Conservation (phyloP, 192 early-diverging fungal genomes). For the Spizellomyces sp. region DNA sequence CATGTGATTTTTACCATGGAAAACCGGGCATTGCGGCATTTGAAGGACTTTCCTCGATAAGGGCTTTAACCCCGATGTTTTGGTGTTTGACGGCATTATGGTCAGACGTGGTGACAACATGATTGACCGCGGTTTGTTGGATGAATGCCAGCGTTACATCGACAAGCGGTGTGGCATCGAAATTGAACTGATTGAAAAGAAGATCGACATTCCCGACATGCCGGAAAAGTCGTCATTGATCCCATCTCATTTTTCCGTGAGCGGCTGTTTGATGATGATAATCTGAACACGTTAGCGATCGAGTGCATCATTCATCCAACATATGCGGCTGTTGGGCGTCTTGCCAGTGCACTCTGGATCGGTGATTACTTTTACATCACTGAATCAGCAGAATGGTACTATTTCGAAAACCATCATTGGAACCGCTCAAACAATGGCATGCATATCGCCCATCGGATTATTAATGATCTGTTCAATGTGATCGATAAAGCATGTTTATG, state of each 20-base stretch:
- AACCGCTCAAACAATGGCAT: neutral
- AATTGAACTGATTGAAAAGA: neutral
- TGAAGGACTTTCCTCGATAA: too few species aligned
- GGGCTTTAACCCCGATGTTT: neutral
- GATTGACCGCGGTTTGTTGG: neutral
- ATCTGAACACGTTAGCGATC: neutral
- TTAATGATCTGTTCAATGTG: neutral
- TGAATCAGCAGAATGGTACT: slow-evolving; percentile 6
- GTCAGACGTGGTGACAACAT: neutral
- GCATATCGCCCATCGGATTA: neutral
- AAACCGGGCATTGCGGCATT: neutral
- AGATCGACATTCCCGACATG: neutral
- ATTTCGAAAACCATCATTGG: slow-evolving; percentile 10
- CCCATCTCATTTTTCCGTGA: neutral
- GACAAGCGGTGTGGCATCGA: neutral
- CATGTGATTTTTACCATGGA: neutral
- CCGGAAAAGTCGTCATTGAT: neutral
- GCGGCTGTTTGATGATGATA: slow-evolving; percentile 2
- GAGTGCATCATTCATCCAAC: slow-evolving; percentile 2
- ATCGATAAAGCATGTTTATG: neutral
- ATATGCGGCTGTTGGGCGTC: neutral
- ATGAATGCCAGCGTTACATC: neutral
- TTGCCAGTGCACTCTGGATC: neutral
- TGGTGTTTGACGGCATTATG: neutral
- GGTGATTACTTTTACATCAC: slow-evolving; percentile 4